A percentile compares a stretch with the other conserved stretches of the same genome.
These are phyloP conservation scores for Breviolum minutum DNA, from an alignment of 73 alveolate species.

Conservation along the genomic window DNA sequence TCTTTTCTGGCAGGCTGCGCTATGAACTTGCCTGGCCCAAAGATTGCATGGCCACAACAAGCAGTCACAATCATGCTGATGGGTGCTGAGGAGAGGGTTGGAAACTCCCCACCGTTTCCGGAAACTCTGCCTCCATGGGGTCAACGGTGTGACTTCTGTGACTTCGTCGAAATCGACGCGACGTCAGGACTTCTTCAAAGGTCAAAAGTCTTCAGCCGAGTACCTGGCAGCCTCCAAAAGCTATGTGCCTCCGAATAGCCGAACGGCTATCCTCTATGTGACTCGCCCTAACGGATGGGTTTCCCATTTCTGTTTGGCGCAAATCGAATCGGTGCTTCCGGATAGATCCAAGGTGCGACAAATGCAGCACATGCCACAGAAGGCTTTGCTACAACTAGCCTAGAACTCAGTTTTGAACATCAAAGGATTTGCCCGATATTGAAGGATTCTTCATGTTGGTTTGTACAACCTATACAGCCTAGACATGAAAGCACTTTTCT, in stretches of 20 bases:
- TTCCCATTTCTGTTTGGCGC: neutral
- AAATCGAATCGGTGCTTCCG: no score
- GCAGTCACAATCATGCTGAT: conserved; percentile 68
- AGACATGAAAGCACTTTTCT: neutral
- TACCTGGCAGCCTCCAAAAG: conserved; percentile 56
- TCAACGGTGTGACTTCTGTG: neutral
- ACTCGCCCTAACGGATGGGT: neutral
- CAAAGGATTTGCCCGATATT: neutral
- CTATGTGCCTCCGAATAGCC: conserved; percentile 23
- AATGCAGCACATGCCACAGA: conserved; percentile 83
- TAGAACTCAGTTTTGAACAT: neutral
- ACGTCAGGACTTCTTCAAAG: conserved; percentile 58
- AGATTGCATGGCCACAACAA: conserved; percentile 71
- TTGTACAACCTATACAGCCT: neutral
- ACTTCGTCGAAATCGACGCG: neutral
- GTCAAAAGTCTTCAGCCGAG: conserved; percentile 52
- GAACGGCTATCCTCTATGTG: conserved; percentile 62
- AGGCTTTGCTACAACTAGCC: conserved; percentile 49
- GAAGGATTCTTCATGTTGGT: neutral
- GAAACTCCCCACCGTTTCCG: no score
- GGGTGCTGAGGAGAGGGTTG: conserved; percentile 38
- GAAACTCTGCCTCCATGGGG: no score
- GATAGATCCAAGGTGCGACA: conserved; percentile 27
- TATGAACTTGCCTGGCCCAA: conserved; percentile 75
- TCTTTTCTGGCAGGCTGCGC: conserved; percentile 52